A percentile compares a stretch with the other conserved stretches of the same genome.
Evolutionary conservation across 441 rosid species (phyloP).

Genomic region (Eruca vesicaria): DNA sequence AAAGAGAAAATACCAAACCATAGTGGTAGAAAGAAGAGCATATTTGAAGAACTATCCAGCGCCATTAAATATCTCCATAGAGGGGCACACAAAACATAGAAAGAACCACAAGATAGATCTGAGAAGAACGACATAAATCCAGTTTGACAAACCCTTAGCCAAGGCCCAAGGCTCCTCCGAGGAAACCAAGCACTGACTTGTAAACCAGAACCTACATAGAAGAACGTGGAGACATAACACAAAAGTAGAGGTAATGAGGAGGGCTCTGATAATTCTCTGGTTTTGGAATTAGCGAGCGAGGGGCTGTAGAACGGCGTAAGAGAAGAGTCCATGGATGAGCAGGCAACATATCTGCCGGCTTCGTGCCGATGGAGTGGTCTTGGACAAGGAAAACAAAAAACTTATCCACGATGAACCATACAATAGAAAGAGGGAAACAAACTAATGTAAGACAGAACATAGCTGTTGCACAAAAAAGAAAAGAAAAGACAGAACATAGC

Average conservation of each 20-base stretch:
- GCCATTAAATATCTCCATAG: constrained; percentile 46
- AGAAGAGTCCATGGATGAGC: constrained; percentile 57
- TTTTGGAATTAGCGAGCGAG: constrained; percentile 52
- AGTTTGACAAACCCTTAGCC: constrained; percentile 47
- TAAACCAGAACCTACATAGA: constrained; percentile 60
- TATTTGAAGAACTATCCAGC: constrained; percentile 46
- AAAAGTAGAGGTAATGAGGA: constrained; percentile 40
- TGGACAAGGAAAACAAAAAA: constrained; percentile 48
- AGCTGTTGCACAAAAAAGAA: too few relatives aligned
- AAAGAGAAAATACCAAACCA: constrained; percentile 52
- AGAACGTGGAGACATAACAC: constrained; percentile 44
- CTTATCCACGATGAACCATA: constrained; percentile 51
- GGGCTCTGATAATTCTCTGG: constrained; percentile 53
- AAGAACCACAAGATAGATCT: constrained; percentile 41
- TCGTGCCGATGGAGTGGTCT: constrained; percentile 48
- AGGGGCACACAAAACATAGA: constrained; percentile 38
- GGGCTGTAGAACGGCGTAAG: constrained; percentile 44
- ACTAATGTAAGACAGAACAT: constrained; percentile 50
- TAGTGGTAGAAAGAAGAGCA: constrained; percentile 60
- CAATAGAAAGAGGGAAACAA: constrained; percentile 50
- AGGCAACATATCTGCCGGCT: constrained; percentile 48
- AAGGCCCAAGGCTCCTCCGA: too few relatives aligned
- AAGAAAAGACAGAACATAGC: too few relatives aligned
- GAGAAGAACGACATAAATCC: constrained; percentile 50
- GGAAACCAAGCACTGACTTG: constrained; percentile 41